Base-by-base conservation (phyloP, 192 early-diverging fungal genomes). In the Podila minutissima region DNA sequence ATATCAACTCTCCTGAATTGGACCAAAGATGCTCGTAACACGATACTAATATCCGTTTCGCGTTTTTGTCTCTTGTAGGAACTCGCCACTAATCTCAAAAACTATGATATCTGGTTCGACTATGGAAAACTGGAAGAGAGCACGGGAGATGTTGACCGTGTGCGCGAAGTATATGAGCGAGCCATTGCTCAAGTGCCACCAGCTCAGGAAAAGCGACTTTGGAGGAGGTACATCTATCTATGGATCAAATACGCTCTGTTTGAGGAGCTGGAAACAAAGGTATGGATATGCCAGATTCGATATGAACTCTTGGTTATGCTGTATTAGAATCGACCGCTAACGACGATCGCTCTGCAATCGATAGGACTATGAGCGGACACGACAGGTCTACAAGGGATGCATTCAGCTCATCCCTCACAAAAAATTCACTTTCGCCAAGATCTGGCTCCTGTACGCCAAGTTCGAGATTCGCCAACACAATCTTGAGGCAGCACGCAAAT, bases 21-120 rank as follows among this genome's bases (percentile, higher is more conserved):
- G 12, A 46, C 3, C 15, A 46, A 46, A 17, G 41, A 46, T 46
- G 8, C 15, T 15, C 15, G 11, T 46, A 17, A 15, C 41, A 0
- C 15, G 41, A 57, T 69, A 37, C 46, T 71, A 53, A 51, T 22
- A 15, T 3, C 9, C 46, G n/a, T 22, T 62, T 15, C 38, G 1
- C 41, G 13, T 64, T 66, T 20, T 59, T 4, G 15, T 29, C 29
- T 51, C 50, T 74, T 58, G 19, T 68, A 85, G 63, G 85, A 87
- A 29, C 74, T 95, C 24, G 86, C 82, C 51, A 58, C 53, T 5
- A 95, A 95, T 68, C 87, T 95, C n/a, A 88, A 92, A 24, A 97
- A 99, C 76, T 99, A 98, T 76, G 98, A 99, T 64, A 84, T 93
- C n/a, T 99, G 98, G 98, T 95, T 99, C 63, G 98, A 99, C 82